Percentiles rank a stretch among this genome's conserved stretches.
Conservation (phyloP, 768 basidiomycete species). For the Mycena capillaripes region DNA sequence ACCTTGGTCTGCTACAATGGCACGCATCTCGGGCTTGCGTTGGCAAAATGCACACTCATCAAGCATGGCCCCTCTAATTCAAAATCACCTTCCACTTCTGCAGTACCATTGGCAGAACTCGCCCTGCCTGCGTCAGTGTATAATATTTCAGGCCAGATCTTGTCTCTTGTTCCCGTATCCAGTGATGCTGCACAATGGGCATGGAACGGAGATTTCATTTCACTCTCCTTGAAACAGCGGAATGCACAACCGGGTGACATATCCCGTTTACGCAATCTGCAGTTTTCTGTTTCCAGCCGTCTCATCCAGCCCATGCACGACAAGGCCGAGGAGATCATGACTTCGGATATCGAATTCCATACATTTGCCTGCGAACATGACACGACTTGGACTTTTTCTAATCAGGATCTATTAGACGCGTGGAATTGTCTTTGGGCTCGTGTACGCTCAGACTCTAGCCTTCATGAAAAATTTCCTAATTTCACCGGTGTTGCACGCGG, state of each 20-base stretch:
- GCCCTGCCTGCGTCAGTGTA: background rate
- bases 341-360: background rate
- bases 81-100: background rate
- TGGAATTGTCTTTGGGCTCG: background rate
- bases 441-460: background rate
- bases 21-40: background rate
- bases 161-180: background rate
- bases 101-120: background rate
- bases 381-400: constrained; percentile 5
- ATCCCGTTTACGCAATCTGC: background rate
- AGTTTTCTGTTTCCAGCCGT: constrained; percentile 3
- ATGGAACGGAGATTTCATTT: constrained; percentile 1
- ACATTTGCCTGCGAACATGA: background rate
- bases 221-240: background rate
- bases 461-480: constrained; percentile 10
- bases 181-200: background rate
- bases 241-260: background rate
- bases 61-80: background rate
- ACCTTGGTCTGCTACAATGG: constrained; percentile 5
- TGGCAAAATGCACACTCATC: constrained; percentile 3
- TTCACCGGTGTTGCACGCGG: background rate
- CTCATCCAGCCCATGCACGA: background rate
- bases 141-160: background rate
- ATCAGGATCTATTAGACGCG: background rate
- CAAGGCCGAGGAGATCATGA: background rate